Evolutionary conservation across 768 basidiomycete genomes (phyloP).

Genomic region (Dendrothele bispora): DNA sequence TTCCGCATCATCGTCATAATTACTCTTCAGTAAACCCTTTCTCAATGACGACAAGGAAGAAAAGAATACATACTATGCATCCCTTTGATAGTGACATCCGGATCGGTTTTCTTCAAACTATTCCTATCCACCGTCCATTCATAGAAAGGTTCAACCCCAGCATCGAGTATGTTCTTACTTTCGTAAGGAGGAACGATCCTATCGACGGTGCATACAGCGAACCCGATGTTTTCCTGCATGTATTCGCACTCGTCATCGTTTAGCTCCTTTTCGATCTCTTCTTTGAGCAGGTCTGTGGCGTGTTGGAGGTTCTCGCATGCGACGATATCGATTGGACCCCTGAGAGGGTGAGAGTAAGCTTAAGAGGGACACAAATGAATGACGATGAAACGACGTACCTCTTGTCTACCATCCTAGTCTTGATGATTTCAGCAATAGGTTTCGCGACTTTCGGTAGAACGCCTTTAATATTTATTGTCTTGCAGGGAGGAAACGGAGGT

Average conservation of each 20-base stretch:
- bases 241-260: conserved; percentile 24
- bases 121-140: conserved; percentile 38
- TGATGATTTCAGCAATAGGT: conserved; percentile 6
- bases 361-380: background rate
- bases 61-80: conserved; percentile 9
- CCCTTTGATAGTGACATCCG: conserved; percentile 25
- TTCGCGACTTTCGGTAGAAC: conserved; percentile 4
- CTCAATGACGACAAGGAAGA: background rate
- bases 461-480: background rate
- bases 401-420: conserved; percentile 3
- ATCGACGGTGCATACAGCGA: conserved; percentile 42
- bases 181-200: conserved; percentile 31
- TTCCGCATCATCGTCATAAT: too few species aligned
- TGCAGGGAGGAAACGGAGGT: conserved; percentile 2
- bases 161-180: conserved; percentile 28
- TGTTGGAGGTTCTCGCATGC: conserved; percentile 42
- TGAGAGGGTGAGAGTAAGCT: too few species aligned
- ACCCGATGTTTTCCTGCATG: conserved; percentile 31
- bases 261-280: conserved; percentile 27
- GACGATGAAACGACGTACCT: background rate
- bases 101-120: conserved; percentile 22
- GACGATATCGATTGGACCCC: conserved; percentile 15
- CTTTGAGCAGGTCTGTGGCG: conserved; percentile 29
- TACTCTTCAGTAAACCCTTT: background rate
- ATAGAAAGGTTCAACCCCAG: conserved; percentile 39